Evolutionary conservation across 345 rosid genomes (phyloP).

Genomic region (Kernera saxatilis): DNA sequence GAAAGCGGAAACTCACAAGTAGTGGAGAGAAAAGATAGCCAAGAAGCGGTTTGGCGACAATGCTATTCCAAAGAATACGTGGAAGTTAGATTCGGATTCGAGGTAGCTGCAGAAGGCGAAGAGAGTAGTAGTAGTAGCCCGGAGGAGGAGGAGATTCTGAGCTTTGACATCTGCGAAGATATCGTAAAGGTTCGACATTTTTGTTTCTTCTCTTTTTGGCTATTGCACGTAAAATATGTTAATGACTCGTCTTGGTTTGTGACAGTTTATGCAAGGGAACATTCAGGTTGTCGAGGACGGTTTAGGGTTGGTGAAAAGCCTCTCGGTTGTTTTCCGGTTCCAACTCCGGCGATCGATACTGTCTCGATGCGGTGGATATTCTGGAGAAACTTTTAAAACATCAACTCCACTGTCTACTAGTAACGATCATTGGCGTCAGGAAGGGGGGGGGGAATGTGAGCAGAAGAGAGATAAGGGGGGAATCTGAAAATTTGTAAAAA

Average conservation of each 20-base stretch:
- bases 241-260: neutral
- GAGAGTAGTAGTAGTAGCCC: slow-evolving; percentile 32
- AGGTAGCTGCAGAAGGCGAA: slow-evolving; percentile 32
- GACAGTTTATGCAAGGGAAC: slow-evolving; percentile 74
- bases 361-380: slow-evolving; percentile 29
- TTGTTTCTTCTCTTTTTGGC: neutral
- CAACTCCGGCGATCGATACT: slow-evolving; percentile 45
- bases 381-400: slow-evolving; percentile 12
- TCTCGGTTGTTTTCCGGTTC: slow-evolving; percentile 63
- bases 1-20: slow-evolving; percentile 50
- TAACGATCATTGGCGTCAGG: neutral
- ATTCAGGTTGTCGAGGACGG: slow-evolving; percentile 54
- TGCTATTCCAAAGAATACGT: slow-evolving; percentile 49
- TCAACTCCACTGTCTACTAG: slow-evolving; percentile 17
- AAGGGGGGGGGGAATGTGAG: neutral
- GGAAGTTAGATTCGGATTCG: slow-evolving; percentile 55
- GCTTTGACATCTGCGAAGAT: slow-evolving; percentile 62
- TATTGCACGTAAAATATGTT: neutral
- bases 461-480: neutral
- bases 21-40: slow-evolving; percentile 37
- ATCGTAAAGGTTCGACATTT: slow-evolving; percentile 52
- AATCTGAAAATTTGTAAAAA: neutral
- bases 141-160: slow-evolving; percentile 55
- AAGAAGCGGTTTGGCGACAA: slow-evolving; percentile 67
- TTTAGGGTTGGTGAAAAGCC: slow-evolving; percentile 54